These are phyloP conservation scores for Neurospora pannonica DNA, from an alignment of 495 filamentous ascomycete genomes.

Conservation along the genomic window DNA sequence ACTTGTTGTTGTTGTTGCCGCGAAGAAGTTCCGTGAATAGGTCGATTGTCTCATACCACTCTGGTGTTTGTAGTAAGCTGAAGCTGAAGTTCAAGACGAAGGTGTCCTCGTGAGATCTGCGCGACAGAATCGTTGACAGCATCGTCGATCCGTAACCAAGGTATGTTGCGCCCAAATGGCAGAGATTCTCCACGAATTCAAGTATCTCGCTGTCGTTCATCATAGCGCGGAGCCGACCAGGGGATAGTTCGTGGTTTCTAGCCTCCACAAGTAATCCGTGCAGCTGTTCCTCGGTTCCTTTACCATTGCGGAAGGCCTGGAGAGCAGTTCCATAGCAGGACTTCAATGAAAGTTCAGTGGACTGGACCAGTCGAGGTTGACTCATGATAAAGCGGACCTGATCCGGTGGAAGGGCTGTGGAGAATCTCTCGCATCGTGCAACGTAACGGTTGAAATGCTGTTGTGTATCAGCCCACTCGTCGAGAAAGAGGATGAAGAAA, in stretches of 20 bases:
- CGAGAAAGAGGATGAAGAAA: conserved; percentile 13
- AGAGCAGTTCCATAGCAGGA: conserved; percentile 11
- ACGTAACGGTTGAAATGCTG: conserved; percentile 15
- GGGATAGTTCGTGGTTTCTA: neutral
- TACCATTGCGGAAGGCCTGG: conserved; percentile 4
- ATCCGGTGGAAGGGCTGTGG: conserved; percentile 6
- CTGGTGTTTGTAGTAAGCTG: neutral
- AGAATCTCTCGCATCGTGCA: conserved; percentile 12
- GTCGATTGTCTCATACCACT: conserved; percentile 10
- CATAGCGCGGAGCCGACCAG: neutral
- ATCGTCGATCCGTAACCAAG: neutral
- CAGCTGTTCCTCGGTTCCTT: neutral
- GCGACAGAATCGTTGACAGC: neutral
- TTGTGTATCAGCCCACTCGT: conserved; percentile 7
- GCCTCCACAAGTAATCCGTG: neutral
- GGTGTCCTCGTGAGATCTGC: neutral
- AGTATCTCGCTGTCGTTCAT: neutral
- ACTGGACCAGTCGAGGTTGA: neutral
- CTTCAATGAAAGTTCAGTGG: neutral
- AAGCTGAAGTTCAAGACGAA: neutral
- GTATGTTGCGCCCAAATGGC: neutral
- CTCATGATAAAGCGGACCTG: conserved; percentile 4
- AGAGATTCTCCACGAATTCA: neutral
- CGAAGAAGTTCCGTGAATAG: conserved; percentile 14
- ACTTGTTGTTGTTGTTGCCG: neutral